Percentiles rank a stretch among this genome's conserved stretches.
These are phyloP conservation scores for Thelonectria olida DNA, from an alignment of 2,329 filamentous ascomycete genomes.

Conservation along the genomic window DNA sequence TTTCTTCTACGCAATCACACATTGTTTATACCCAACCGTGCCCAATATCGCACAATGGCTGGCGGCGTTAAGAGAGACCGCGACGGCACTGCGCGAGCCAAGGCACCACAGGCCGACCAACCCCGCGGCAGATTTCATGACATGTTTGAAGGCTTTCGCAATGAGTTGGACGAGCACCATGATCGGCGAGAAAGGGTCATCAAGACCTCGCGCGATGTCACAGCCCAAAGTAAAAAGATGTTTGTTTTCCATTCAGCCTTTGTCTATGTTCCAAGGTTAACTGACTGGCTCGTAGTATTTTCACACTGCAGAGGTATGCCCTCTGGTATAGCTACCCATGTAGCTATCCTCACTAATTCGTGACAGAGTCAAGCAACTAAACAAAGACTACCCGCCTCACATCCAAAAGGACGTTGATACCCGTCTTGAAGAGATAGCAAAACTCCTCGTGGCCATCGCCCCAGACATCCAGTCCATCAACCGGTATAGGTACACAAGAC, in stretches of 20 bases:
- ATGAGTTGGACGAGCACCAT: slow-evolving; percentile 93
- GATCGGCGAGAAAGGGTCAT: slow-evolving; percentile 90
- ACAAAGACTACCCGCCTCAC: slow-evolving; percentile 70
- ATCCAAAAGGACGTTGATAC: slow-evolving; percentile 76
- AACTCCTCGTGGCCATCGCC: slow-evolving; percentile 73
- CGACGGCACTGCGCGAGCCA: slow-evolving; percentile 58
- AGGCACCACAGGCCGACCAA: slow-evolving; percentile 45
- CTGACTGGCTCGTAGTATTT: slow-evolving; percentile 44
- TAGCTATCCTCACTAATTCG: slow-evolving; percentile 25
- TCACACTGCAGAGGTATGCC: slow-evolving; percentile 50
- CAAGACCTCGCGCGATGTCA: slow-evolving; percentile 92
- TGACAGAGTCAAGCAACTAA: slow-evolving; percentile 69
- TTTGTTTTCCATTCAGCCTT: slow-evolving; percentile 44
- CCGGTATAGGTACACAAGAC: slow-evolving; percentile 80
- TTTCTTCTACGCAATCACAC: no score
- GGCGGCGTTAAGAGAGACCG: slow-evolving; percentile 63
- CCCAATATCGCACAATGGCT: slow-evolving; percentile 39
- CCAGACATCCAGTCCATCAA: slow-evolving; percentile 82
- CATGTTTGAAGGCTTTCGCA: slow-evolving; percentile 87
- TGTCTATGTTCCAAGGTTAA: background rate
- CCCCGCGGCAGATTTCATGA: slow-evolving; percentile 62
- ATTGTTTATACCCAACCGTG: slow-evolving; percentile 2
- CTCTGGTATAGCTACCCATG: background rate
- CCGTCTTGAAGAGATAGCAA: slow-evolving; percentile 76
- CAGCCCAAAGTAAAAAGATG: slow-evolving; percentile 97